A percentile compares a stretch with the other conserved stretches of the same genome.
phyloP scores from a whole-genome alignment of 2,329 filamentous ascomycete genomes.

The Polytolypa hystricis region DNA sequence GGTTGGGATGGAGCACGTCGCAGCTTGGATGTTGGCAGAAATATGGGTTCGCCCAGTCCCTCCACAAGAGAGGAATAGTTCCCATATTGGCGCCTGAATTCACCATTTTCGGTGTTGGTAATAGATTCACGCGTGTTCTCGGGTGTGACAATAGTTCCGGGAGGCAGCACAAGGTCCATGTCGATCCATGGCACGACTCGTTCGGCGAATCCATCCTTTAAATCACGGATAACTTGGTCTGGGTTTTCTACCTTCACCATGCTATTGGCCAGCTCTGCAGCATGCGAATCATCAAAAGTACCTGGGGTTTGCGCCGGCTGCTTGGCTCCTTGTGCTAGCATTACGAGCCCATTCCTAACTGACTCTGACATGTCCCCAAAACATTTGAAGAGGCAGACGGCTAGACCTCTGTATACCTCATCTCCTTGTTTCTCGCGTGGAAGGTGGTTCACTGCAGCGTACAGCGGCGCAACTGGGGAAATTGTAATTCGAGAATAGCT shows the following conservation, averaged over 20 bases:
- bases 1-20: constrained; percentile 80
- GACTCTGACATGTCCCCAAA: constrained; percentile 73
- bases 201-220: constrained; percentile 66
- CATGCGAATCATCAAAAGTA: constrained; percentile 84
- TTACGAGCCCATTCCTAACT: constrained; percentile 60
- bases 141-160: constrained; percentile 50
- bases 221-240: constrained; percentile 57
- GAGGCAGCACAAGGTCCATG: constrained; percentile 73
- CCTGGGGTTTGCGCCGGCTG: constrained; percentile 52
- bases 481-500: constrained; percentile 87
- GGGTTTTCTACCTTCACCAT: constrained; percentile 76
- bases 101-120: constrained; percentile 45
- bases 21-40: constrained; percentile 74
- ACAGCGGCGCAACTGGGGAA: constrained; percentile 83
- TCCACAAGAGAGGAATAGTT: constrained; percentile 66
- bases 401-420: constrained; percentile 79
- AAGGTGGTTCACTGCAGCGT: constrained; percentile 77
- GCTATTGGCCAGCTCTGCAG: constrained; percentile 73
- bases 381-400: constrained; percentile 89
- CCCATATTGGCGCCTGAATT: constrained; percentile 58
- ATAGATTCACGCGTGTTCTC: constrained; percentile 48
- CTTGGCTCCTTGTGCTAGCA: constrained; percentile 40
- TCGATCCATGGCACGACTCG: constrained; percentile 79
- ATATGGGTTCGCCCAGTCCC: constrained; percentile 71
- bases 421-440: constrained; percentile 93